Evolutionary conservation across 495 filamentous ascomycete species (phyloP).

Genomic region (Neurospora sp.): DNA sequence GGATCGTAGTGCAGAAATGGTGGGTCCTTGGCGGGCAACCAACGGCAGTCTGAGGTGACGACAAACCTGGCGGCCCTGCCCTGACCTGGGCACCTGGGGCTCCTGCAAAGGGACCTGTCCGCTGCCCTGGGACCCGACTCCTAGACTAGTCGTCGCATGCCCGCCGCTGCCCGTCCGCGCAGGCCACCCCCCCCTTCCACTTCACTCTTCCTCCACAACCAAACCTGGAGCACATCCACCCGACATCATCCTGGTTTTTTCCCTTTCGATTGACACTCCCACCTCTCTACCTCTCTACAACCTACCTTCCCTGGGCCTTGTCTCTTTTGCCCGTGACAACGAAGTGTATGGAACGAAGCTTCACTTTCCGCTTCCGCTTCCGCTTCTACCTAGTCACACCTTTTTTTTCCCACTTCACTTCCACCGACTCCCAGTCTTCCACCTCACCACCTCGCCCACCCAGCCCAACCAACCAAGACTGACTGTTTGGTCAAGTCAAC

Average conservation of each 20-base stretch:
- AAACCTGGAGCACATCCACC: background rate
- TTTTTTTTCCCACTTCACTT: background rate
- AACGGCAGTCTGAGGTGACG: background rate
- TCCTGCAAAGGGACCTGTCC: background rate
- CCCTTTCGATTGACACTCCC: background rate
- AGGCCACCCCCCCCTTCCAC: background rate
- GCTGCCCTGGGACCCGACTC: background rate
- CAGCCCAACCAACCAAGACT: background rate
- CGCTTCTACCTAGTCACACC: background rate
- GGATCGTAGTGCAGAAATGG: background rate
- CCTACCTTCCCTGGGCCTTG: background rate
- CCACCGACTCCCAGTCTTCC: background rate
- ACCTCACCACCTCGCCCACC: background rate
- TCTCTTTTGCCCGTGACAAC: background rate
- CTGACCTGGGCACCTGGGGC: background rate
- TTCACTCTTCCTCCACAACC: background rate
- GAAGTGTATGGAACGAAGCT: background rate
- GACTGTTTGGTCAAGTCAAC: background rate
- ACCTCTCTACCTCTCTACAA: background rate
- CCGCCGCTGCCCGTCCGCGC: background rate
- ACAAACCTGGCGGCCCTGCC: background rate
- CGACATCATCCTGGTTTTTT: slow-evolving; percentile 1
- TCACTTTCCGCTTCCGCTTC: background rate
- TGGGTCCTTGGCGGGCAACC: background rate
- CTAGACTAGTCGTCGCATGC: background rate